Evolutionary conservation across 2,329 filamentous ascomycete species (phyloP).

Genomic region (Chaetomium globosum): DNA sequence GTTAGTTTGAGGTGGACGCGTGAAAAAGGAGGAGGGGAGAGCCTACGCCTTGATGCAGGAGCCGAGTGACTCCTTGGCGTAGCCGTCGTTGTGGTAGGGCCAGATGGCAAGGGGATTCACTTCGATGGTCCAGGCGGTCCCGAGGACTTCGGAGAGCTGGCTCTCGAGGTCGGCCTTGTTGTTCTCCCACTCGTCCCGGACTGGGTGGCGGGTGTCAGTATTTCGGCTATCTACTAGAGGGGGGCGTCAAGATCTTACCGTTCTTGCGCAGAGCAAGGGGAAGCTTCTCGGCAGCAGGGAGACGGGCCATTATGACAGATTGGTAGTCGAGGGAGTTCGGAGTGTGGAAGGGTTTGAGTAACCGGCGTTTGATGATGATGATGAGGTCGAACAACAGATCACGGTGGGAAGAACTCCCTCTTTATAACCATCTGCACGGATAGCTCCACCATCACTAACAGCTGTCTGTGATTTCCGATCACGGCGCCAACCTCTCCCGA

Average conservation of each 20-base stretch:
- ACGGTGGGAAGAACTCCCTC: background rate
- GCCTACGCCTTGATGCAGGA: constrained; percentile 49
- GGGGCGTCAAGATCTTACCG: constrained; percentile 41
- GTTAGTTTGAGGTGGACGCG: background rate
- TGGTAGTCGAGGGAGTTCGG: background rate
- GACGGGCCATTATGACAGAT: constrained; percentile 41
- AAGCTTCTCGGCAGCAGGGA: constrained; percentile 54
- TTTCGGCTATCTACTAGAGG: too few species aligned
- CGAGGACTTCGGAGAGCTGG: constrained; percentile 50
- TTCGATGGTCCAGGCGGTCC: constrained; percentile 54
- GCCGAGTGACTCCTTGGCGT: constrained; percentile 49
- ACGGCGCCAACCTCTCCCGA: background rate
- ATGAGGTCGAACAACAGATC: background rate
- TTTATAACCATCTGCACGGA: constrained; percentile 18
- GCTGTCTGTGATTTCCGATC: constrained; percentile 1
- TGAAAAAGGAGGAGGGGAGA: background rate
- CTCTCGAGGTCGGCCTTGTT: constrained; percentile 51
- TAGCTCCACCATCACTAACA: background rate
- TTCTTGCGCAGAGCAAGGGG: constrained; percentile 57
- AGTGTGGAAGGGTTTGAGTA: background rate
- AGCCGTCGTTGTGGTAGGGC: constrained; percentile 50
- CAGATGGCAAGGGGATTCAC: constrained; percentile 52
- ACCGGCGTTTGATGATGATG: constrained; percentile 9
- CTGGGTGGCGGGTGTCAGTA: constrained; percentile 38
- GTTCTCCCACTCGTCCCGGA: constrained; percentile 56